Base-by-base conservation (phyloP, 805 yeast genomes). In the Hanseniaspora valbyensis region DNA sequence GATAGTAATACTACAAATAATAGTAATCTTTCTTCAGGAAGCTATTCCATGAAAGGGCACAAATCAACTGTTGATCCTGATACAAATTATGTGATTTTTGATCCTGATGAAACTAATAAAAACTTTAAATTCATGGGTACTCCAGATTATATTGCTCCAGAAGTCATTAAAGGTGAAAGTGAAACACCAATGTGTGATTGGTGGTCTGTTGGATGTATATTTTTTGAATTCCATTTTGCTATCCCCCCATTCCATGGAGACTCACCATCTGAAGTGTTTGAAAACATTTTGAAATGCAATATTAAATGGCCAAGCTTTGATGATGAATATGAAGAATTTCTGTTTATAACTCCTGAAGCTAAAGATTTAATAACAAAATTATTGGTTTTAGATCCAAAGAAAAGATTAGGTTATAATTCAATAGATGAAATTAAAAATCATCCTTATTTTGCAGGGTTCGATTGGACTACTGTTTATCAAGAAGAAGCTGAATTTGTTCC, bases 131-230 rank as follows among this genome's bases (percentile, higher is more conserved):
- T 90, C 59, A 95, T 88, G 29, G 99, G 99, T 0, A 92, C 99
- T 0, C 99, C 99, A 0, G 98, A 92, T 63, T 92, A 92, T 64
- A 73, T 94, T 36, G 95, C 99, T 0, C 99, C 99, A 0, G 99
- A 92, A 62, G 89, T 96, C 0, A 87, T 92, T 54, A 70, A 75
- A 38, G 97, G 96, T 36, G 71, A 74, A 1, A 82, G 84, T 0
- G 96, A 90, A 62, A 84, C 80, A 54, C 88, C 79, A 55, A 76
- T 80, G 25, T 55, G 66, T 54, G 69, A 66, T 56, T 80, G 98
- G 98, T 92, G 99, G 99, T 86, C 97, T 2, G 76, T 90, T 30
- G 99, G 99, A 0, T 90, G 97, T 64, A 87, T 92, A 12, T 66
- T 90, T 52, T 92, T 90, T 69, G 99, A 92, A 66, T 82, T 92